These are phyloP conservation scores for Metarhizium robertsii DNA, from an alignment of 2,329 filamentous ascomycete genomes.

Conservation along the genomic window DNA sequence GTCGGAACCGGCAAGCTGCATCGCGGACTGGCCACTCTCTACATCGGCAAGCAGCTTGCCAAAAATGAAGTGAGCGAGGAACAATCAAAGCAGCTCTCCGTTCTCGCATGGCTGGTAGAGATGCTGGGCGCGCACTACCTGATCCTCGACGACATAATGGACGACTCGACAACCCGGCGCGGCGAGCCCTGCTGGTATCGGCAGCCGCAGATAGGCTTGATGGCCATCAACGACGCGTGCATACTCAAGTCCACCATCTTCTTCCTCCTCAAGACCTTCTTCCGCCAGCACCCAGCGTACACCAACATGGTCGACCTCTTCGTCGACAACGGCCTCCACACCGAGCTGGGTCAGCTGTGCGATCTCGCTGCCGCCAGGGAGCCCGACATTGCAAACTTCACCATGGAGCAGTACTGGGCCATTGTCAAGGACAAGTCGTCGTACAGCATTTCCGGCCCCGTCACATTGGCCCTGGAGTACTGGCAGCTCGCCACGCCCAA, in stretches of 20 bases:
- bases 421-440: conserved; percentile 99
- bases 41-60: background rate
- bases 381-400: conserved; percentile 85
- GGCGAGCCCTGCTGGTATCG: conserved; percentile 95
- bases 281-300: conserved; percentile 78
- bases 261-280: conserved; percentile 83
- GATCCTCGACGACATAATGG: conserved; percentile 98
- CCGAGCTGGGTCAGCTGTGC: conserved; percentile 86
- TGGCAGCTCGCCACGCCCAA: conserved; percentile 72
- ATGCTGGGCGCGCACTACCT: conserved; percentile 97
- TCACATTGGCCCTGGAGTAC: conserved; percentile 79
- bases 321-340: conserved; percentile 89
- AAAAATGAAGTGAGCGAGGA: conserved; percentile 36
- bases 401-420: conserved; percentile 88
- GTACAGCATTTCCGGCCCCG: conserved; percentile 97
- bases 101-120: conserved; percentile 95
- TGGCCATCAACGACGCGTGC: conserved; percentile 97
- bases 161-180: conserved; percentile 84
- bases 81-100: conserved; percentile 79
- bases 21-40: background rate
- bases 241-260: conserved; percentile 89
- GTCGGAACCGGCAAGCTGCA: background rate
- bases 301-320: conserved; percentile 88
- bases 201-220: conserved; percentile 77
- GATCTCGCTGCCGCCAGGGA: conserved; percentile 95